phyloP scores from a whole-genome alignment of 1,284 basidiomycete genomes.

The Tremellales sp. region DNA sequence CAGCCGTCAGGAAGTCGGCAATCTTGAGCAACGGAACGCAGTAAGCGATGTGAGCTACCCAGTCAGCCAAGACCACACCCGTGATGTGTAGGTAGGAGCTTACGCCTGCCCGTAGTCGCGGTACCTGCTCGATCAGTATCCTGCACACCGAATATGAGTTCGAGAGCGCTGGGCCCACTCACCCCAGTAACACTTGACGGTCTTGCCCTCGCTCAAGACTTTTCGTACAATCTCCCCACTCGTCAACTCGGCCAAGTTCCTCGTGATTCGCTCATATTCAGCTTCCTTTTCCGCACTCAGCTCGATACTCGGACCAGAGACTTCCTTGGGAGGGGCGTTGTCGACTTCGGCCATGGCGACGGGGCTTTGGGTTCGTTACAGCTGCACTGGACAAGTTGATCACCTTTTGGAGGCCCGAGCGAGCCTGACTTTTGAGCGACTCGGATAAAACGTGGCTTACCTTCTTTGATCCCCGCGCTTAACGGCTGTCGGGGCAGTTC shows the following conservation, averaged over 20 bases:
- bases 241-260: slow-evolving; percentile 82
- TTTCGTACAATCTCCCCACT: slow-evolving; percentile 78
- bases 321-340: too few relatives aligned
- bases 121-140: slow-evolving; percentile 59
- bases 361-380: too few relatives aligned
- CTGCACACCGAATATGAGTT: background rate
- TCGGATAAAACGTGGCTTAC: background rate
- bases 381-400: too few relatives aligned
- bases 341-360: too few relatives aligned
- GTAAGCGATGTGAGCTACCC: slow-evolving; percentile 88
- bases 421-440: background rate
- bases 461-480: too few relatives aligned
- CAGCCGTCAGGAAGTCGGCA: slow-evolving; percentile 91
- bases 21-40: slow-evolving; percentile 94
- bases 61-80: background rate
- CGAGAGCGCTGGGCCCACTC: slow-evolving; percentile 32
- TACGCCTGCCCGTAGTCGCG: slow-evolving; percentile 90
- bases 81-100: slow-evolving; percentile 34
- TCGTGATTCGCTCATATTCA: slow-evolving; percentile 79
- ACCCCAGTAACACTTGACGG: slow-evolving; percentile 88
- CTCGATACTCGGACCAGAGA: slow-evolving; percentile 21
- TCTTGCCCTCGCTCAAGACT: slow-evolving; percentile 71
- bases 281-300: slow-evolving; percentile 51
- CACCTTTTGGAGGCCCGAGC: background rate
- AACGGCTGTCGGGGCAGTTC: background rate